Percentiles rank a stretch among this genome's conserved stretches.
Evolutionary conservation across 2,329 filamentous ascomycete species (phyloP).

Genomic region (Cryphonectria radicalis): DNA sequence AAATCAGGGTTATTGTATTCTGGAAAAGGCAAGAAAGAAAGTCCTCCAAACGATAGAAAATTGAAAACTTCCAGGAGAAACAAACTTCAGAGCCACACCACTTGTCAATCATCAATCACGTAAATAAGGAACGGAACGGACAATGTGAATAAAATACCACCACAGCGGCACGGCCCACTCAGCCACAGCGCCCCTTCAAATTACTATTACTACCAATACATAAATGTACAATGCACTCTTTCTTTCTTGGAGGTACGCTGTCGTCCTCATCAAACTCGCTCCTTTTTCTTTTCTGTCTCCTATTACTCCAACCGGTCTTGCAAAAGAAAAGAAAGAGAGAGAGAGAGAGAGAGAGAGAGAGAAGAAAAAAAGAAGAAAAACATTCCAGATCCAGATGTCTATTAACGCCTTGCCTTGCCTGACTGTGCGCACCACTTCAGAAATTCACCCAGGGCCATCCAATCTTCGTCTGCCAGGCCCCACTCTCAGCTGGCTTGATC

Average conservation of each 20-base stretch:
- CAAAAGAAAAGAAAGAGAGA: not conserved
- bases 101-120: not conserved
- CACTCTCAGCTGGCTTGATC: not conserved
- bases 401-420: slow-evolving; percentile 9
- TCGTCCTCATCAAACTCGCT: not conserved
- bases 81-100: not conserved
- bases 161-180: slow-evolving; percentile 1
- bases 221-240: slow-evolving; percentile 18
- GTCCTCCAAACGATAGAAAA: too few species aligned
- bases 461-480: not conserved
- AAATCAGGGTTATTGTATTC: too few species aligned
- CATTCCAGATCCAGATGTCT: slow-evolving; percentile 7
- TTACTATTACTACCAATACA: slow-evolving; percentile 17
- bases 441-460: not conserved
- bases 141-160: not conserved
- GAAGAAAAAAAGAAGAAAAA: not conserved
- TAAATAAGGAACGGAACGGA: too few species aligned
- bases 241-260: not conserved
- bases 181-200: not conserved
- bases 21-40: too few species aligned
- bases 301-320: not conserved
- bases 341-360: too few species aligned
- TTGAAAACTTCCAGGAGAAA: too few species aligned
- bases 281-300: not conserved
- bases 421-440: not conserved